Base-by-base conservation (phyloP, 805 yeast species). In the Nakazawaea populi region DNA sequence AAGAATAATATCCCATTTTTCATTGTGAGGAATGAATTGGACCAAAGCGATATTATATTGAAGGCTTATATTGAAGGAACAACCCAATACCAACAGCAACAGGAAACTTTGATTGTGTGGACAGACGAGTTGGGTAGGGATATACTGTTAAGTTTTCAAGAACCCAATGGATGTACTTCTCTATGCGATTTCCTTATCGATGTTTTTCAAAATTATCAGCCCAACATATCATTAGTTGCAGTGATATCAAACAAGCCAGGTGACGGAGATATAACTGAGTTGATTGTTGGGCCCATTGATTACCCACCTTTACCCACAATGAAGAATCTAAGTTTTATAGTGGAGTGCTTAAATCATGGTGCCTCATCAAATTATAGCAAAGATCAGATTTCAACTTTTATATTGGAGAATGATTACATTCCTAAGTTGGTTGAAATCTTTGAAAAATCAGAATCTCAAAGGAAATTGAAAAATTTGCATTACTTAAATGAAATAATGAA, bases 91-190 rank as follows among this genome's bases (percentile, higher is more conserved):
- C 97, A 92, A 63, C 78, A 96, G 60, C 98, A 94, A 61, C 96
- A 90, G 62, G 97, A 90, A 52, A 90, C 97, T 0, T 71, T 92
- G 45, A 89, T 92, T 8, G 96, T 92, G 24, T 92, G 98, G 98
- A 87, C 95, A 8, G 96, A 89, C 60, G 60, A 69, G 2, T 74
- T 77, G 18, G 82, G 85, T 6, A 76, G 75, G 48, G 96, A 89
- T 65, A 80, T 89, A 55, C 98, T 98, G 1, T 72, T 92, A 28
- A 86, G 95, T 44, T 92, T 92, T 65, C 97, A 92, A 65, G 97
- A 90, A 60, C 82, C 88, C 36, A 86, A 85, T 44, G 98, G 97
- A 0, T 92, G 99, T 66, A 79, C 87, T 10, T 79, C 82, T 6
- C 61, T 91, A 42, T 89, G 96, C 63, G 92, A 88, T 46, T 91